Evolutionary conservation across 2,329 filamentous ascomycete genomes (phyloP), one percentile per base, ranked within the genome.

Genomic region (Ascosphaera acerosa): DNA sequence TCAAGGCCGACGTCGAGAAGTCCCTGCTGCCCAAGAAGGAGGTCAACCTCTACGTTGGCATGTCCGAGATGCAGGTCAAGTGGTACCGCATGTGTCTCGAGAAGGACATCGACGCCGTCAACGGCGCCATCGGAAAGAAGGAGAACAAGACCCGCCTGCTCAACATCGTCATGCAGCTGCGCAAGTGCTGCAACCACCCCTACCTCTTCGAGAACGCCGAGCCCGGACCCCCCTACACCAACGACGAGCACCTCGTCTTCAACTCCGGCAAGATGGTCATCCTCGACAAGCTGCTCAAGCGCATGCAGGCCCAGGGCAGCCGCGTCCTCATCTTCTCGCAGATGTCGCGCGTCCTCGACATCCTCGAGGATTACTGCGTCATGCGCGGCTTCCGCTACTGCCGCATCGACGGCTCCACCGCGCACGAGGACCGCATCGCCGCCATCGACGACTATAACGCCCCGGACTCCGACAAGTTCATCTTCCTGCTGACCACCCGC

Each of bases 101-200:
- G 70, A 87, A 97, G 48, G 70, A 97, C 12, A 89, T 97, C 33
- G 87, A 97, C 52, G 94, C 92, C 62, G 81, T 80, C 2, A 97
- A 94, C 44, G 92, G 92, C 48, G 84, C 84, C 2, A 66, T 87
- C 41, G 87, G 87, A 20, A 82, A 92, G 43, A 87, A 94, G 31
- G 73, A 84, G 43, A 87, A 94, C 47, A 90, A 78, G 20, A 82
- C 84, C 25, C 94, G 84, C 1, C 56, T 97, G 44, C 94, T 97
- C 87, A 97, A 97, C 52, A 61, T 97, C 40, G 87, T 97, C 38
- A 97, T 97, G 87, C 87, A 97, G 54, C 97, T 97, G 66, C 70
- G 87, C 43, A 97, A 97, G 56, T 87, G 97, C 34, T 97, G 87
- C 58, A 97, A 97, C 47, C 87, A 97, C 48, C 87, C 87, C 0